These are phyloP conservation scores for Corynespora cassiicola DNA, from an alignment of 2,329 filamentous ascomycete species.

Conservation along the genomic window DNA sequence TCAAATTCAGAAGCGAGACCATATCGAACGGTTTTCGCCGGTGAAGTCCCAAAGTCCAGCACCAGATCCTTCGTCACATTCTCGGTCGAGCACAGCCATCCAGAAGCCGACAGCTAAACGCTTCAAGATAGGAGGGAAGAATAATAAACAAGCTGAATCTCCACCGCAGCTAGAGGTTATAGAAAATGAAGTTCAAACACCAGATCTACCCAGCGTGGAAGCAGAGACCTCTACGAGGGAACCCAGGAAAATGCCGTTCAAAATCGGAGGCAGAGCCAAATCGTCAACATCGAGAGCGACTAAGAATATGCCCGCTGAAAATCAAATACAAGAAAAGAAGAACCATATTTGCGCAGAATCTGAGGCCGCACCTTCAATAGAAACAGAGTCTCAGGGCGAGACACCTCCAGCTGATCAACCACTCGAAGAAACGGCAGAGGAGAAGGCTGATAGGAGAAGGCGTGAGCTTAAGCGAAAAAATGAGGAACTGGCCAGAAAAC, in stretches of 20 bases:
- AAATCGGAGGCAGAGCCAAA: constrained; percentile 40
- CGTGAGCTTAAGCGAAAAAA: constrained; percentile 63
- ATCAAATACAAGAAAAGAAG: constrained; percentile 9
- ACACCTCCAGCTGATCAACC: constrained; percentile 17
- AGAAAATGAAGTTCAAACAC: too few relatives aligned
- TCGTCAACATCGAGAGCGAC: constrained; percentile 4
- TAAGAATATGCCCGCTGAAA: constrained; percentile 5
- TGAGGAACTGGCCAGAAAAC: constrained; percentile 62
- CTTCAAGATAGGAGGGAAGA: constrained; percentile 40
- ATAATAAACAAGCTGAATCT: constrained; percentile 7
- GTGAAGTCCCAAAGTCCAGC: constrained; percentile 4
- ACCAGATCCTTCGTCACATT: constrained; percentile 4
- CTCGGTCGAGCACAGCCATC: too few relatives aligned
- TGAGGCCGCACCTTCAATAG: constrained; percentile 15
- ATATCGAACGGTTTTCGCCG: not conserved
- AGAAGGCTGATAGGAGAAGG: constrained; percentile 62
- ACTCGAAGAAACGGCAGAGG: constrained; percentile 51
- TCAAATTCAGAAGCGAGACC: constrained; percentile 16
- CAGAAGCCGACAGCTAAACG: constrained; percentile 24
- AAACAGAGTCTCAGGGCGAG: constrained; percentile 8
- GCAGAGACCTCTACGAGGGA: not conserved
- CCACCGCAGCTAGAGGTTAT: constrained; percentile 1
- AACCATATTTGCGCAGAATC: constrained; percentile 8
- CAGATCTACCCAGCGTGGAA: not conserved
- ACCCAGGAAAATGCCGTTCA: constrained; percentile 27